Evolutionary conservation across 1,284 basidiomycete species (phyloP), one percentile per base, ranked within the genome.

Genomic region (Ceratobasidium sp.): DNA sequence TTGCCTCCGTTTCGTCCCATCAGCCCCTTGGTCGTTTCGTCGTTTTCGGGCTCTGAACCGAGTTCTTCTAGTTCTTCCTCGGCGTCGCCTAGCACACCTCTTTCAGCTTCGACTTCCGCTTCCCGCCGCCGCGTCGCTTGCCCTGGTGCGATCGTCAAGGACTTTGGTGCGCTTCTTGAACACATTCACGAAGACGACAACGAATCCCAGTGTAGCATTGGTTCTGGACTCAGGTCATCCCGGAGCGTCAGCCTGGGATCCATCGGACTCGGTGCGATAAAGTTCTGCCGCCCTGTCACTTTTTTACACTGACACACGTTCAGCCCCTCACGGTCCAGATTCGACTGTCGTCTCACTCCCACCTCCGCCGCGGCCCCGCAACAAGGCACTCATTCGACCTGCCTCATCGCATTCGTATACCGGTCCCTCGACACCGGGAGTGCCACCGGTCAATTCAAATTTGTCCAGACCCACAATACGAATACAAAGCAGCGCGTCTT

Each of bases 351-450:
- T 69, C 66, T 72, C 69, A 22, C 69, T 73, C 59, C 69, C 57
- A n/a, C 69, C 69, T 14, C 69, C 69, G 14, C 69, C 69, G 19
- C 57, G 69, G 17, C 69, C 69, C 6, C 57, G 69, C 27, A 73
- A 73, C 57, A 50, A 33, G 47, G 69, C 69, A 24, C 69, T 73
- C 47, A 47, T 73, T 27, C 67, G 54, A 11, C 67, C 67, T 29
- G 45, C 29, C 14, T 56, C 54, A 1, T 19, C 57, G 1, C 67
- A 71, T 17, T 45, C 44, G 14, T 50, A 59, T 29, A 47, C n/a
- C n/a, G n/a, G 33, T 33, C 56, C 67, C 5, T 33, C 41, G 1
- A 56, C 56, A 17, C 56, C 56, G 5, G n/a, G n/a, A n/a, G 17
- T 56, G 63, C 59, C 59, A 44, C 59, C 1, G 19, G 59, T 1